These are phyloP conservation scores for Hydnomerulius pinastri DNA, from an alignment of 768 basidiomycete genomes.

Conservation along the genomic window DNA sequence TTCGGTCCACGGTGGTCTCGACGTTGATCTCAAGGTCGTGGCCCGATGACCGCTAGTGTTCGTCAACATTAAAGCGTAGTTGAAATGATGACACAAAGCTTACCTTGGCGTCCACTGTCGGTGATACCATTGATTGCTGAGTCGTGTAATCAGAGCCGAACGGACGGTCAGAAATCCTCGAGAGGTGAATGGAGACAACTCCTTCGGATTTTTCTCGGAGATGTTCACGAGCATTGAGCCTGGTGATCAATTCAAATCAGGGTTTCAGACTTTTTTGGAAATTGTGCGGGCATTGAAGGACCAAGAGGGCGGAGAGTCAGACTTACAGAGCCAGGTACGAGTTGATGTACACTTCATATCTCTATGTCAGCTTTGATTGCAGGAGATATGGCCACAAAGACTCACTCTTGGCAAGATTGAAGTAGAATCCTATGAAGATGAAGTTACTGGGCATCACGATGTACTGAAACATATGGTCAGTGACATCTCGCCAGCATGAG, in stretches of 20 bases:
- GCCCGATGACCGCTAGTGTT: conserved; percentile 8
- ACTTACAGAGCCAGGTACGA: conserved; percentile 51
- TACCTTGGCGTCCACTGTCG: neutral
- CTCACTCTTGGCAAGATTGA: conserved; percentile 55
- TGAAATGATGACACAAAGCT: neutral
- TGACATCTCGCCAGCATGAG: neutral
- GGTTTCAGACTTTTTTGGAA: neutral
- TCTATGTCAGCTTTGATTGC: neutral
- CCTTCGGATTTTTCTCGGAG: conserved; percentile 39
- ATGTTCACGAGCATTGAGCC: conserved; percentile 48
- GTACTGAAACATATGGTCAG: conserved; percentile 31
- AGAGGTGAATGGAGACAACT: conserved; percentile 46
- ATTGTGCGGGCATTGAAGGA: neutral
- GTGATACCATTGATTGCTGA: neutral
- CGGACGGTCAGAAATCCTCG: conserved; percentile 29
- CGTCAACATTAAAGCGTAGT: conserved; percentile 9
- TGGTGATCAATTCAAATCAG: conserved; percentile 9
- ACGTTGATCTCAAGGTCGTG: conserved; percentile 14
- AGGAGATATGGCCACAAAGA: neutral
- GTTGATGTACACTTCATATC: conserved; percentile 51
- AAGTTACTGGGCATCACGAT: conserved; percentile 55
- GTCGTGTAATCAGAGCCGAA: conserved; percentile 3
- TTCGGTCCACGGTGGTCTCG: too few relatives aligned
- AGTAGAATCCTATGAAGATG: conserved; percentile 56
- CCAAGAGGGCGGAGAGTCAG: neutral